Percentiles rank a stretch among this genome's conserved stretches.
phyloP scores from a whole-genome alignment of 345 rosid species.

The Gossypium longicalyx region DNA sequence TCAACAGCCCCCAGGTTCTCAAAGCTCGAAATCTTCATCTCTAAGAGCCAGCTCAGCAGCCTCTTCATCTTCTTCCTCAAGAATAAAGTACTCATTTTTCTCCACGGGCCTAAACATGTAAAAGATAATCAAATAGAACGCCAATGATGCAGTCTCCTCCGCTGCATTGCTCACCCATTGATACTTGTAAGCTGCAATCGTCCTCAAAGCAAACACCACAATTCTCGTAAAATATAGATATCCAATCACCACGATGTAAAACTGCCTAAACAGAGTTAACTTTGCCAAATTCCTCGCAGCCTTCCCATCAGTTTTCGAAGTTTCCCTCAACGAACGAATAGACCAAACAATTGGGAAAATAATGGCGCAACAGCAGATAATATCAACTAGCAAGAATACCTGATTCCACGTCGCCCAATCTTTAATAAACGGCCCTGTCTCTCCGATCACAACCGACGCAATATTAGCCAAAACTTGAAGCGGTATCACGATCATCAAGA shows the following conservation, averaged over 20 bases:
- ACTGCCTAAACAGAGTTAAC: constrained; percentile 76
- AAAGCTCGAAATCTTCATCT: constrained; percentile 89
- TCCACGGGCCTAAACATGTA: constrained; percentile 89
- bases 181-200: constrained; percentile 80
- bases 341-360: constrained; percentile 98
- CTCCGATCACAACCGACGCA: constrained; percentile 87
- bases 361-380: constrained; percentile 86
- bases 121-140: constrained; percentile 71
- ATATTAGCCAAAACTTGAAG: constrained; percentile 91
- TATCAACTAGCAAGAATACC: constrained; percentile 81
- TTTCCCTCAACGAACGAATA: constrained; percentile 76
- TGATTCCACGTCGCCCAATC: constrained; percentile 97
- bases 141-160: constrained; percentile 77
- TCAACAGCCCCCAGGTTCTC: constrained; percentile 26
- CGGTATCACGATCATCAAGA: constrained; percentile 88
- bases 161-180: constrained; percentile 95
- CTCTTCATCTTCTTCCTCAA: constrained; percentile 91
- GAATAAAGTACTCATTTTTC: constrained; percentile 79
- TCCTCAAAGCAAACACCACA: constrained; percentile 79
- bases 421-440: constrained; percentile 81
- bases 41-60: constrained; percentile 72
- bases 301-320: constrained; percentile 88
- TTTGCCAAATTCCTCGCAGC: constrained; percentile 85
- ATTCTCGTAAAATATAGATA: constrained; percentile 87
- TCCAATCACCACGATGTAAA: constrained; percentile 83